These are phyloP conservation scores for Teunomyces kruisii DNA, from an alignment of 805 yeast species.

Conservation along the genomic window DNA sequence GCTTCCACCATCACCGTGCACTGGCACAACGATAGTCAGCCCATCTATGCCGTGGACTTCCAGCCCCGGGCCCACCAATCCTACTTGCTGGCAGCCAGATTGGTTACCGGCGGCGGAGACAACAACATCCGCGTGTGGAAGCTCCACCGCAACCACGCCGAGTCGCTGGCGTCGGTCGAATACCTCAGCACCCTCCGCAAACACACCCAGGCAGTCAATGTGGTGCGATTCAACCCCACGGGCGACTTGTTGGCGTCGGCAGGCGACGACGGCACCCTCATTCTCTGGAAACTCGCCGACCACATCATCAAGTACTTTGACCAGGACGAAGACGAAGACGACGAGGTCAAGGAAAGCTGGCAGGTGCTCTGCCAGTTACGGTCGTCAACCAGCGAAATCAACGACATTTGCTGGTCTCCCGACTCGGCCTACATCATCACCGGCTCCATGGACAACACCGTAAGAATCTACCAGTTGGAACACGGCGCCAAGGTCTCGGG, in stretches of 20 bases:
- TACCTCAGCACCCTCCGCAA: conserved; percentile 79
- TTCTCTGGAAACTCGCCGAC: conserved; percentile 71
- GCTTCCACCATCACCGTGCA: conserved; percentile 55
- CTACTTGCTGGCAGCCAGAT: conserved; percentile 34
- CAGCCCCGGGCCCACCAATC: conserved; percentile 40
- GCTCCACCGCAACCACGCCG: conserved; percentile 8
- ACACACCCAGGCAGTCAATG: conserved; percentile 94
- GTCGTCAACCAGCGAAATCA: conserved; percentile 70
- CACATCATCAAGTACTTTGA: conserved; percentile 61
- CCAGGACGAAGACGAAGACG: conserved; percentile 39
- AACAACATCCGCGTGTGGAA: conserved; percentile 73
- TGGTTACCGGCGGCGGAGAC: conserved; percentile 95
- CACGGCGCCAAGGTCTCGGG: conserved; percentile 4
- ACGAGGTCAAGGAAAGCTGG: conserved; percentile 75
- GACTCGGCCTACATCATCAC: conserved; percentile 72
- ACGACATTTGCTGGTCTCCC: conserved; percentile 94
- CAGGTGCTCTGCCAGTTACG: conserved; percentile 56
- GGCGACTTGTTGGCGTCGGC: conserved; percentile 83
- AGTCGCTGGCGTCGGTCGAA: conserved; percentile 44
- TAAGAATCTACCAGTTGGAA: conserved; percentile 61
- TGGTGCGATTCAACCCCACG: conserved; percentile 71
- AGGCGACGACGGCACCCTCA: conserved; percentile 90
- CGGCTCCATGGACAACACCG: conserved; percentile 88
- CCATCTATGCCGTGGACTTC: conserved; percentile 67
- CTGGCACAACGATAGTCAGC: conserved; percentile 76